These are phyloP conservation scores for Nannizziopsis arthrosporioides DNA, from an alignment of 2,329 filamentous ascomycete genomes.

Conservation along the genomic window DNA sequence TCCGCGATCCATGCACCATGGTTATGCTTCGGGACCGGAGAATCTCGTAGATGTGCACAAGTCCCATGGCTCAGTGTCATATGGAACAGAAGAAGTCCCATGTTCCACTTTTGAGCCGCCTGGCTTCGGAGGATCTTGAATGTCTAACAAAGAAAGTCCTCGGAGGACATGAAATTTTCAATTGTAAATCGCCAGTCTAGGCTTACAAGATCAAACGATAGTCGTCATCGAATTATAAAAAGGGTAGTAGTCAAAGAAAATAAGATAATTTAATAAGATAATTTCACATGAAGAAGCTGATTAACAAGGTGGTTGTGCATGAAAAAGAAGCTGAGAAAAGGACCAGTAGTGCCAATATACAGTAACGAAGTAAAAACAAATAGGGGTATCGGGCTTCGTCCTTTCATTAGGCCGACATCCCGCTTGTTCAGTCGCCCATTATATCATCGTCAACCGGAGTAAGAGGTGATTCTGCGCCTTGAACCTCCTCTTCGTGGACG, in stretches of 20 bases:
- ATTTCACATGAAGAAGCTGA: background rate
- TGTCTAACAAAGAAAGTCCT: too few relatives aligned
- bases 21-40: too few relatives aligned
- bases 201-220: background rate
- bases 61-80: too few relatives aligned
- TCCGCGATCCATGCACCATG: too few relatives aligned
- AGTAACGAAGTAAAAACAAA: conserved; percentile 2
- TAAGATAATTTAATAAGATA: background rate
- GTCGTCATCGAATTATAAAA: conserved; percentile 2
- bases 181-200: background rate
- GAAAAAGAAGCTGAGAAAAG: conserved; percentile 9
- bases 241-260: background rate
- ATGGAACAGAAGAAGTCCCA: too few relatives aligned
- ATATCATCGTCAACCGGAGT: conserved; percentile 31
- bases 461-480: conserved; percentile 10
- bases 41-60: too few relatives aligned
- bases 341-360: conserved; percentile 11
- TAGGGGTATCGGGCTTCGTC: background rate
- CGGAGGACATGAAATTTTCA: too few relatives aligned
- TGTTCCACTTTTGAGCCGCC: too few relatives aligned
- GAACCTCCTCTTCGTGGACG: conserved; percentile 15
- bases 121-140: too few relatives aligned
- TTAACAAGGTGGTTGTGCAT: conserved; percentile 8
- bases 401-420: background rate
- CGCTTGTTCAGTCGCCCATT: conserved; percentile 30